These are phyloP conservation scores for Trifolium repens DNA, from an alignment of 306 rosid species.

Conservation along the genomic window DNA sequence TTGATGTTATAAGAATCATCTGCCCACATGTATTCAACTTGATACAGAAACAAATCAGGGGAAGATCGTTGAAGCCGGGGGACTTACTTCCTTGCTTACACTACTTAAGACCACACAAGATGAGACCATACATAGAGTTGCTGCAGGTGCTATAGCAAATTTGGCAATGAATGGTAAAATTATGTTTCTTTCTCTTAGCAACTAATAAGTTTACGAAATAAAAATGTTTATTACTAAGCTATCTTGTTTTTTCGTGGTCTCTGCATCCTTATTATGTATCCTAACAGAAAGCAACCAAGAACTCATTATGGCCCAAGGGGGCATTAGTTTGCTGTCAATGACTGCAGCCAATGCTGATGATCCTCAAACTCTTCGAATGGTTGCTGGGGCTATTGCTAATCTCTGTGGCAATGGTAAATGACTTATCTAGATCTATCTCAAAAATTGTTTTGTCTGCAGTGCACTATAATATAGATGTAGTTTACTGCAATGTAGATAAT, in stretches of 20 bases:
- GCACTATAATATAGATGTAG: slow-evolving; percentile 6
- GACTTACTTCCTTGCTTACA: slow-evolving; percentile 85
- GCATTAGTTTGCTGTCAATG: slow-evolving; percentile 80
- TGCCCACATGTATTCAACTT: slow-evolving; percentile 33
- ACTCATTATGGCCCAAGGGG: slow-evolving; percentile 96
- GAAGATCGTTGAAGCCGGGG: slow-evolving; percentile 98
- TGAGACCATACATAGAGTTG: slow-evolving; percentile 97
- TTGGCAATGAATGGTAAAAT: slow-evolving; percentile 93
- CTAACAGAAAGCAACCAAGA: slow-evolving; percentile 95
- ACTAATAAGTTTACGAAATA: slow-evolving; percentile 1
- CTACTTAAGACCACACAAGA: slow-evolving; percentile 82
- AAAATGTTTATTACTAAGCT: slow-evolving; percentile 13
- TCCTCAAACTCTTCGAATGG: slow-evolving; percentile 98
- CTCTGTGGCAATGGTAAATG: slow-evolving; percentile 94
- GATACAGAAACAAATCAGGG: slow-evolving; percentile 89
- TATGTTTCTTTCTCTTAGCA: slow-evolving; percentile 18
- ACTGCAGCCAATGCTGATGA: slow-evolving; percentile 89
- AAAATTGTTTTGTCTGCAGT: slow-evolving; percentile 28
- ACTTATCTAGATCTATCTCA: slow-evolving; percentile 36
- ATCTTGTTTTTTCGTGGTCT: slow-evolving; percentile 28
- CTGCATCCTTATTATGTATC: slow-evolving; percentile 41
- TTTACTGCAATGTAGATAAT: slow-evolving; percentile 24
- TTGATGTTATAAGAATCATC: slow-evolving; percentile 24
- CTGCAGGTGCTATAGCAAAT: slow-evolving; percentile 99
- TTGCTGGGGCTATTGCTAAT: slow-evolving; percentile 98